Evolutionary conservation across 176 grass and related monocot species (phyloP), one percentile per base, ranked within the genome.

Genomic region (Juncus effusus): DNA sequence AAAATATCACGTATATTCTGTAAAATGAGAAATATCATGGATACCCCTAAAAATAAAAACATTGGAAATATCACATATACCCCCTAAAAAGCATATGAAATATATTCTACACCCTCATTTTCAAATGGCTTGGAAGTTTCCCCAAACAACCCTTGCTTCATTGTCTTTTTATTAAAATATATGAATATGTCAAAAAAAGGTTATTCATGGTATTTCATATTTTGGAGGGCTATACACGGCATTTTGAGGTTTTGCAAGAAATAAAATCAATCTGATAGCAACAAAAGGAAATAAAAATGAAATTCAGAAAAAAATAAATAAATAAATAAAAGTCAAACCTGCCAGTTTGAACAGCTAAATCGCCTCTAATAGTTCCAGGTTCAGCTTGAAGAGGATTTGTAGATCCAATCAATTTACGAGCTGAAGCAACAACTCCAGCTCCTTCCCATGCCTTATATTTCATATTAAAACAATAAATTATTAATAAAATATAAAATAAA

Each of bases 371-470:
- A 12, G 93, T 97, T 42, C 93, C 88, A 67, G 85, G 85, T 73
- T 92, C 93, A 75, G 93, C 93, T 77, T 97, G 88, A 85, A 92
- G 85, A 61, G 85, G 93, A 70, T 92, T 92, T 60, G 93, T 97
- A 55, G 93, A 82, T 70, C 93, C 93, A 52, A 92, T 97, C 56
- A 97, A 81, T 52, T 97, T 92, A 19, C 93, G 93, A 41, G 93
- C 85, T 70, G 93, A 97, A 19, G 88, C 93, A 65, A 97, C 88
- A 57, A 89, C 93, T 72, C 93, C 85, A 47, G 50, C 72, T 66
- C 93, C 93, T 69, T 91, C 93, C 88, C 93, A 97, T 56, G 83
- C 93, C 93, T 91, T 78, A n/a, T 42, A 88, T 15, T 42, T 54
- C 6, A 75, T 6, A 70, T 49, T 8, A 51, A 44, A 12, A 64